phyloP scores from a whole-genome alignment of 345 rosid genomes.

The Eucalyptus regnans region DNA sequence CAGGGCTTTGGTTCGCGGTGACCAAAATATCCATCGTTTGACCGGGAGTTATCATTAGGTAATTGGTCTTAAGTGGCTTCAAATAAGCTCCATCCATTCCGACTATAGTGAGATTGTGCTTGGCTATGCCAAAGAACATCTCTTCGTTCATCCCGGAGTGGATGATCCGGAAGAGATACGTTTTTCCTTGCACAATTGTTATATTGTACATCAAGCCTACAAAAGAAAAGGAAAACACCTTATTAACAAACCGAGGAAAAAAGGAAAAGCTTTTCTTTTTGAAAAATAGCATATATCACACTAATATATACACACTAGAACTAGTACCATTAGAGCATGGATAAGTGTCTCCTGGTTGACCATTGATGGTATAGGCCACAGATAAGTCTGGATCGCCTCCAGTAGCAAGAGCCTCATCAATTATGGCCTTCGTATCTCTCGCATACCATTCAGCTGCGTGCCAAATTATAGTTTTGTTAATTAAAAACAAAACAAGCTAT shows the following conservation, averaged over 20 bases:
- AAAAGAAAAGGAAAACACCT: background rate
- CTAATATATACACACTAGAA: background rate
- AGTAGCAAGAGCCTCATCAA: background rate
- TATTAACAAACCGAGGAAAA: background rate
- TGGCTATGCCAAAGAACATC: background rate
- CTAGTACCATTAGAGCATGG: background rate
- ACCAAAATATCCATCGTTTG: background rate
- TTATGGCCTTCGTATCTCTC: background rate
- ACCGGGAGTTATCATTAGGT: background rate
- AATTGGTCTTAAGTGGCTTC: background rate
- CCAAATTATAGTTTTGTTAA: background rate
- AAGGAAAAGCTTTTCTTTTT: background rate
- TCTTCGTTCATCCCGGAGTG: background rate
- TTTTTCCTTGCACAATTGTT: background rate
- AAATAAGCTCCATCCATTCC: background rate
- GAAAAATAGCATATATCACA: background rate
- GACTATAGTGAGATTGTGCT: background rate
- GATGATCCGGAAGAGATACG: background rate
- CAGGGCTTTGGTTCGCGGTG: background rate
- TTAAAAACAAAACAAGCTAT: background rate
- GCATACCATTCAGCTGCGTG: background rate
- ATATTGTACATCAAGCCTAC: background rate
- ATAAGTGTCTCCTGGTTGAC: background rate
- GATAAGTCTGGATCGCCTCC: background rate
- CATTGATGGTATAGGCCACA: background rate